Conservation (phyloP, 2,329 filamentous ascomycete species). For the Aspergillus aculeatinus region DNA sequence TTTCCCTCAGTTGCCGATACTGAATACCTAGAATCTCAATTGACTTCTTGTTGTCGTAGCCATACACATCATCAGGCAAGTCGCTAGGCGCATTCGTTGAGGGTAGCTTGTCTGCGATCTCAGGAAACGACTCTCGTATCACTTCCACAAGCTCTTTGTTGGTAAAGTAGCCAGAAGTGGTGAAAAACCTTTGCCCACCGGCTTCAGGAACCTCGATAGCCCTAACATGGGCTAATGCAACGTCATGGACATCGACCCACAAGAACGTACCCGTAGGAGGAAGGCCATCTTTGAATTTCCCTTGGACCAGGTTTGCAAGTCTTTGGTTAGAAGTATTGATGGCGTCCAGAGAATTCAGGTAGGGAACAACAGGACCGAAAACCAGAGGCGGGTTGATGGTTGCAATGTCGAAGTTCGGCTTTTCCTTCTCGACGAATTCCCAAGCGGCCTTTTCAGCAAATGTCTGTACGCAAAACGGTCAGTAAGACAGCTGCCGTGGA, state of each 20-base stretch:
- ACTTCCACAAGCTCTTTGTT: conserved; percentile 46
- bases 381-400: conserved; percentile 64
- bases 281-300: conserved; percentile 59
- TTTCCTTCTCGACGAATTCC: conserved; percentile 59
- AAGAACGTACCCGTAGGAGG: conserved; percentile 59
- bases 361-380: conserved; percentile 64
- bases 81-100: conserved; percentile 34
- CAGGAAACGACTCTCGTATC: conserved; percentile 44
- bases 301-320: conserved; percentile 62
- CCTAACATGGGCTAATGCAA: conserved; percentile 49
- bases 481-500: background rate
- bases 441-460: conserved; percentile 69
- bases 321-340: conserved; percentile 74
- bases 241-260: conserved; percentile 56
- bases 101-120: conserved; percentile 44
- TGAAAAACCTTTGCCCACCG: conserved; percentile 48
- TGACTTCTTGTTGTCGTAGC: conserved; percentile 42
- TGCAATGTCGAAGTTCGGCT: conserved; percentile 59
- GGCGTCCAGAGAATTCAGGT: conserved; percentile 60
- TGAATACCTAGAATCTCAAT: conserved; percentile 43
- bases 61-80: conserved; percentile 30
- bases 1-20: conserved; percentile 41
- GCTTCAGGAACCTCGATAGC: conserved; percentile 49
- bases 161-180: conserved; percentile 41
- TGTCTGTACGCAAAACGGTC: conserved; percentile 24